Conservation (phyloP, 495 filamentous ascomycete genomes). For the Darksidea phi region DNA sequence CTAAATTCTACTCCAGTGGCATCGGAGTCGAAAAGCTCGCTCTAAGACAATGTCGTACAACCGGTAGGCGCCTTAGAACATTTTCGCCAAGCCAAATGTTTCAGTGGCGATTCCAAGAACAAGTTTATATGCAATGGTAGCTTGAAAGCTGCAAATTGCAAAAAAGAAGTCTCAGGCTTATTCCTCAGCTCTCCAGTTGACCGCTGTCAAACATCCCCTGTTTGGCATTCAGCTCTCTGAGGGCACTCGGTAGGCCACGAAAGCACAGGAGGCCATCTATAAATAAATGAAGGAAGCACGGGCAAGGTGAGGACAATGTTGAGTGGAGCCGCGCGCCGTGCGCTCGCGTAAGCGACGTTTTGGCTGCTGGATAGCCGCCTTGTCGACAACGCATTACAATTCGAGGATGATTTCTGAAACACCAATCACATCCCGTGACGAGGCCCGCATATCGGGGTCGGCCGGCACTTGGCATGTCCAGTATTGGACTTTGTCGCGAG, state of each 20-base stretch:
- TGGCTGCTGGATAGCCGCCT: not conserved
- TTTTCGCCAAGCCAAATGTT: no score
- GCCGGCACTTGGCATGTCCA: no score
- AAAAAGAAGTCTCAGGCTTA: no score
- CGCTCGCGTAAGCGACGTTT: not conserved
- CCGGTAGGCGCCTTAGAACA: no score
- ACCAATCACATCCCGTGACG: slow-evolving; percentile 6
- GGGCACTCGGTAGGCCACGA: not conserved
- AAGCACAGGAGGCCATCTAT: not conserved
- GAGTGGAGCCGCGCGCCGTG: not conserved
- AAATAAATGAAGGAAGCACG: not conserved
- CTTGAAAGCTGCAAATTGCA: no score
- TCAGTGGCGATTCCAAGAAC: no score
- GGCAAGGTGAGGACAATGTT: not conserved
- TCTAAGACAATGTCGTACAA: no score
- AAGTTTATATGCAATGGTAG: no score
- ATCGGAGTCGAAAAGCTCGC: no score
- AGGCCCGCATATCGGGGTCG: not conserved
- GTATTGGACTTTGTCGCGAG: no score
- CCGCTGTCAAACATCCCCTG: not conserved
- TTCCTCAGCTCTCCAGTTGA: no score
- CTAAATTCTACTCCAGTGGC: no score
- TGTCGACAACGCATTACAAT: slow-evolving; percentile 20
- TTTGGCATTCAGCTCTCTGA: not conserved
- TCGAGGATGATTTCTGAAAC: slow-evolving; percentile 16